Percentiles rank a stretch among this genome's conserved stretches.
phyloP scores from a whole-genome alignment of 75 land plant genomes.

The Pinus taeda region DNA sequence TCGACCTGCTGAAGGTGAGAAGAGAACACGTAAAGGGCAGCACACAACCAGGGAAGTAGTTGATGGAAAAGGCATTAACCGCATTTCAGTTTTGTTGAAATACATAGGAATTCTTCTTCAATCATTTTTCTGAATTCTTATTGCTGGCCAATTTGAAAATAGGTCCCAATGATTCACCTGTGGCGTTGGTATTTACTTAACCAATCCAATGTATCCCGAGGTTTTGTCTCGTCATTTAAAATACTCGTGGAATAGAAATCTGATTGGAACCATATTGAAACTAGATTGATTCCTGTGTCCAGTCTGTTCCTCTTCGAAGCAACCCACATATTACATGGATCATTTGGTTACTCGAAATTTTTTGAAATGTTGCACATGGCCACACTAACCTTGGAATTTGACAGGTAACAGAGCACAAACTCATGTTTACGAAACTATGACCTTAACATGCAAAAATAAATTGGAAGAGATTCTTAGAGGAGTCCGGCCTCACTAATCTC shows the following conservation, averaged over 20 bases:
- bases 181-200: too few relatives aligned
- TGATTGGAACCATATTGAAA: neutral
- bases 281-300: neutral
- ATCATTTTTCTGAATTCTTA: too few relatives aligned
- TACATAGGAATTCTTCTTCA: too few relatives aligned
- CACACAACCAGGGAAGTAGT: too few relatives aligned
- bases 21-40: neutral
- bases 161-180: too few relatives aligned
- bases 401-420: too few relatives aligned
- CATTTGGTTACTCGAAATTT: neutral
- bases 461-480: neutral
- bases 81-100: too few relatives aligned
- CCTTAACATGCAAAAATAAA: neutral
- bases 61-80: too few relatives aligned
- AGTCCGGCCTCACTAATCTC: neutral
- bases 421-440: neutral
- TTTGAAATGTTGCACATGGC: neutral
- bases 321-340: too few relatives aligned
- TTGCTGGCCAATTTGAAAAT: too few relatives aligned
- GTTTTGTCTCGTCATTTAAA: neutral
- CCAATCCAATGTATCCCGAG: too few relatives aligned
- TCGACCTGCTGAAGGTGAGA: neutral
- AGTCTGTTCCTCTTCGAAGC: constrained; percentile 4
- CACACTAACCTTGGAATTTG: too few relatives aligned
- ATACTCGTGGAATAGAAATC: neutral